These are phyloP conservation scores for Yamadazyma epiphylla DNA, from an alignment of 1,139 yeast genomes.

Conservation along the genomic window DNA sequence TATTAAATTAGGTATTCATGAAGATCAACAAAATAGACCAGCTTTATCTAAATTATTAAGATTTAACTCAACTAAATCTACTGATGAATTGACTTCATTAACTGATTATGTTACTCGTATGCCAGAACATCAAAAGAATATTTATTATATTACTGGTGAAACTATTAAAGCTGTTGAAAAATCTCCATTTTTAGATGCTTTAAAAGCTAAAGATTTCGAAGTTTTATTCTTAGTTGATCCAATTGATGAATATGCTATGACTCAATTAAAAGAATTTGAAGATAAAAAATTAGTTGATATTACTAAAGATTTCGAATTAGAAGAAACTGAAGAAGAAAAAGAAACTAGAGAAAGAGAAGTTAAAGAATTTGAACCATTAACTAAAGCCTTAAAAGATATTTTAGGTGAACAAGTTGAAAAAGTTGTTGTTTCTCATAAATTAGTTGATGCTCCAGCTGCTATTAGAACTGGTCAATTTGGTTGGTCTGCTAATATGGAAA, in stretches of 20 bases:
- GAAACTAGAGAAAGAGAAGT: slow-evolving; percentile 86
- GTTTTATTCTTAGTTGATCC: slow-evolving; percentile 98
- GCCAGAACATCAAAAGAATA: slow-evolving; percentile 99
- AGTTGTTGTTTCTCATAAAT: slow-evolving; percentile 96
- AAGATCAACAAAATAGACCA: slow-evolving; percentile 95
- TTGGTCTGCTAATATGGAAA: slow-evolving; percentile 99
- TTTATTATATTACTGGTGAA: slow-evolving; percentile 99
- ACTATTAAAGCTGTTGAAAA: slow-evolving; percentile 95
- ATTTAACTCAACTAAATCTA: slow-evolving; percentile 93
- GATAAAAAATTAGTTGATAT: slow-evolving; percentile 98
- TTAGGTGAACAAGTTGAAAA: slow-evolving; percentile 99
- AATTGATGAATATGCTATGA: slow-evolving; percentile 99
- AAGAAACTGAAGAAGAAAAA: slow-evolving; percentile 99
- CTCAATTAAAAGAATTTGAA: slow-evolving; percentile 98
- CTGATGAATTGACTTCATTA: slow-evolving; percentile 91
- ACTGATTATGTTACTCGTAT: slow-evolving; percentile 97
- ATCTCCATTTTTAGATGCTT: slow-evolving; percentile 98
- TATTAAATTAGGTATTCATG: slow-evolving; percentile 98
- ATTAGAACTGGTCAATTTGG: slow-evolving; percentile 99
- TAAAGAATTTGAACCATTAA: slow-evolving; percentile 88
- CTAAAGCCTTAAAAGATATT: slow-evolving; percentile 94
- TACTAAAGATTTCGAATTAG: slow-evolving; percentile 98
- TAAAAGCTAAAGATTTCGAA: slow-evolving; percentile 98
- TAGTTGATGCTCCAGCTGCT: slow-evolving; percentile 99
- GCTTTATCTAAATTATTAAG: slow-evolving; percentile 95